These are phyloP conservation scores for Pulicaria dysenterica DNA, from an alignment of 129 eudicot genomes.

Conservation along the genomic window DNA sequence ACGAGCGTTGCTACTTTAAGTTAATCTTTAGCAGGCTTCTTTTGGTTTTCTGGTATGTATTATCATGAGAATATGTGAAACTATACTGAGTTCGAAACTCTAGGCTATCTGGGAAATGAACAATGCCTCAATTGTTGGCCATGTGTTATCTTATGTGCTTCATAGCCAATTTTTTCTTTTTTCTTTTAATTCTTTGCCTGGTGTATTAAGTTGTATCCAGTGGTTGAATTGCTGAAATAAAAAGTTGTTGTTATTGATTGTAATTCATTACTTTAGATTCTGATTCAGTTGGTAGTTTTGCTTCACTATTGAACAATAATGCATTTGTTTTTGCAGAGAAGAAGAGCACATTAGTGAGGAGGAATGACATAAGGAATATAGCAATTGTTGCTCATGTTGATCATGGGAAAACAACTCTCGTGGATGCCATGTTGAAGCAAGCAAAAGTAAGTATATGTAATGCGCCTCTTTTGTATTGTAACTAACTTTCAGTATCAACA, in stretches of 20 bases:
- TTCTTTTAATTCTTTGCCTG: too few species aligned
- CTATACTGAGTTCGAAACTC: not conserved
- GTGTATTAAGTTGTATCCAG: not conserved
- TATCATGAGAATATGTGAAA: conserved; percentile 1
- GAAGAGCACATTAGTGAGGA: conserved; percentile 63
- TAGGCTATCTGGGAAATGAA: conserved; percentile 18
- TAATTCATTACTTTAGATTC: not conserved
- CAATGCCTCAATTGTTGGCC: not conserved
- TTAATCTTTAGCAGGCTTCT: not conserved
- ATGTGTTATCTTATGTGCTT: not conserved
- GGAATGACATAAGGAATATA: conserved; percentile 85
- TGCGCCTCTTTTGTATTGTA: not conserved
- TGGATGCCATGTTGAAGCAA: conserved; percentile 95
- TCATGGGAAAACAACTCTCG: conserved; percentile 98
- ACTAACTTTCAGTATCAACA: not conserved
- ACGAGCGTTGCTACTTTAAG: not conserved
- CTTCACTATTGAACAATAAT: not conserved
- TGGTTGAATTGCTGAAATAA: not conserved
- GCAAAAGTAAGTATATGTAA: conserved; percentile 60
- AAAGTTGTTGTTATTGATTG: not conserved
- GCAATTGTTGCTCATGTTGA: conserved; percentile 99
- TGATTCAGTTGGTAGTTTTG: not conserved
- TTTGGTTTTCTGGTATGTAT: conserved; percentile 10
- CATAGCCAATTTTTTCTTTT: not conserved
- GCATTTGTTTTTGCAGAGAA: conserved; percentile 45